Percentiles rank a stretch among this genome's conserved stretches.
Evolutionary conservation across 768 basidiomycete genomes (phyloP).

Genomic region (Boletus coccyginus): DNA sequence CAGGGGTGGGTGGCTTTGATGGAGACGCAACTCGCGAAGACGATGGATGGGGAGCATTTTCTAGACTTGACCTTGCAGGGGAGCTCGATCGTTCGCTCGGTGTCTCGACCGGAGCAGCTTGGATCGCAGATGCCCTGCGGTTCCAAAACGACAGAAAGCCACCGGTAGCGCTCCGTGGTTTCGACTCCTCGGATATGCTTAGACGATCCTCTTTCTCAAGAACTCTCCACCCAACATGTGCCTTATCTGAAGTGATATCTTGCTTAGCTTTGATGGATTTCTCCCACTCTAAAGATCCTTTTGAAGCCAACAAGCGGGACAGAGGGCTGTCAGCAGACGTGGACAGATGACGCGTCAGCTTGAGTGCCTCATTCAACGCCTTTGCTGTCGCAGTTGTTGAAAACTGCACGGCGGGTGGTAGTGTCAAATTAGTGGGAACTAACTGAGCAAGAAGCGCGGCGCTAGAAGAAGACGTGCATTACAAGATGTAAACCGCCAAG

Average conservation of each 20-base stretch:
- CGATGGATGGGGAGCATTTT: slow-evolving; percentile 14
- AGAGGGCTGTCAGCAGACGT: slow-evolving; percentile 61
- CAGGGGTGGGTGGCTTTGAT: slow-evolving; percentile 5
- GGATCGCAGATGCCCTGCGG: slow-evolving; percentile 36
- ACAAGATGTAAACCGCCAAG: not conserved
- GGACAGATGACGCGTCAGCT: slow-evolving; percentile 58
- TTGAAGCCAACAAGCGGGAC: slow-evolving; percentile 63
- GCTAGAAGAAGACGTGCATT: slow-evolving; percentile 30
- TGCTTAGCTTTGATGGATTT: slow-evolving; percentile 55
- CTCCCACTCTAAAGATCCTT: slow-evolving; percentile 78
- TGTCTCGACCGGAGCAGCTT: slow-evolving; percentile 17
- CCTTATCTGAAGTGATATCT: slow-evolving; percentile 45
- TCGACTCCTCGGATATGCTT: slow-evolving; percentile 39
- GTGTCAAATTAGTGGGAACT: slow-evolving; percentile 48
- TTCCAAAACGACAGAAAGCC: slow-evolving; percentile 76
- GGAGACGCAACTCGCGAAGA: slow-evolving; percentile 18
- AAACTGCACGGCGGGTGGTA: slow-evolving; percentile 51
- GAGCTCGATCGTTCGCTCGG: slow-evolving; percentile 20
- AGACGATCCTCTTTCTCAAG: slow-evolving; percentile 50
- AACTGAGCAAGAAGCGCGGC: slow-evolving; percentile 39
- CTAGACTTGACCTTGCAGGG: slow-evolving; percentile 32
- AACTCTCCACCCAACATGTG: slow-evolving; percentile 73
- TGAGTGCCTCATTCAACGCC: slow-evolving; percentile 57
- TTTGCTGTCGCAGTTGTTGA: slow-evolving; percentile 55
- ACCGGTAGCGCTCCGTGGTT: slow-evolving; percentile 44